Conservation (phyloP, 2,329 filamentous ascomycete species). For the Tolypocladium pustulatum region DNA sequence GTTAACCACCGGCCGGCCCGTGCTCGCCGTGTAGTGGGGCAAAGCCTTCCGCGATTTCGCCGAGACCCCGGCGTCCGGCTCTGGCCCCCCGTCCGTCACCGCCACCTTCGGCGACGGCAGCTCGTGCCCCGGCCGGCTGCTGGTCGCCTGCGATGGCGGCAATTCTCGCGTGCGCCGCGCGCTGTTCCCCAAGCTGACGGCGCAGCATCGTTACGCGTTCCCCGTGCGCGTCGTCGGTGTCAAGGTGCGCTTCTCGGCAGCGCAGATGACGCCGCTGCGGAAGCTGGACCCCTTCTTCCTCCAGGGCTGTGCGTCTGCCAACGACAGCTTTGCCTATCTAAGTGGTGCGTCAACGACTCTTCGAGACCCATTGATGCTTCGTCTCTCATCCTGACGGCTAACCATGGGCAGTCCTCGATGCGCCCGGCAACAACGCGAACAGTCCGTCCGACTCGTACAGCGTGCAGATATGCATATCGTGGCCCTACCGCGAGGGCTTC, state of each 20-base stretch:
- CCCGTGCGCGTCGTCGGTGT: constrained; percentile 39
- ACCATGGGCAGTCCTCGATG: constrained; percentile 35
- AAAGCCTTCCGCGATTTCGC: constrained; percentile 22
- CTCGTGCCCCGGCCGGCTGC: constrained; percentile 26
- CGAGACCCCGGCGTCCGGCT: constrained; percentile 12
- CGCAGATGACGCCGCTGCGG: constrained; percentile 29
- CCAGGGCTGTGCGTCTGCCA: constrained; percentile 40
- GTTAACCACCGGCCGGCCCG: not conserved
- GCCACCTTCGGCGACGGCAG: constrained; percentile 37
- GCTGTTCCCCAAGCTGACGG: constrained; percentile 19
- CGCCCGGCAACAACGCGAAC: constrained; percentile 28
- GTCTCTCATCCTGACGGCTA: too few relatives aligned
- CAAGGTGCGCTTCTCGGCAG: constrained; percentile 27
- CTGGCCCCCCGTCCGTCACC: constrained; percentile 16
- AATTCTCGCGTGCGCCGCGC: constrained; percentile 29
- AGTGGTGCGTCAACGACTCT: constrained; percentile 25
- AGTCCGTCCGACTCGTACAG: constrained; percentile 24
- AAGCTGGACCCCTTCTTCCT: constrained; percentile 43
- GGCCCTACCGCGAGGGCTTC: constrained; percentile 30
- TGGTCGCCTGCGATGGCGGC: constrained; percentile 41
- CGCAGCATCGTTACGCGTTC: constrained; percentile 22
- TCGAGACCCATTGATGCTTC: not conserved
- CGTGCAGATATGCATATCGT: constrained; percentile 41
- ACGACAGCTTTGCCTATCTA: constrained; percentile 41
- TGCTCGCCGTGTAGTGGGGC: constrained; percentile 25